phyloP scores from a whole-genome alignment of 805 yeast genomes.

The Lipomyces yamanashiensis region DNA sequence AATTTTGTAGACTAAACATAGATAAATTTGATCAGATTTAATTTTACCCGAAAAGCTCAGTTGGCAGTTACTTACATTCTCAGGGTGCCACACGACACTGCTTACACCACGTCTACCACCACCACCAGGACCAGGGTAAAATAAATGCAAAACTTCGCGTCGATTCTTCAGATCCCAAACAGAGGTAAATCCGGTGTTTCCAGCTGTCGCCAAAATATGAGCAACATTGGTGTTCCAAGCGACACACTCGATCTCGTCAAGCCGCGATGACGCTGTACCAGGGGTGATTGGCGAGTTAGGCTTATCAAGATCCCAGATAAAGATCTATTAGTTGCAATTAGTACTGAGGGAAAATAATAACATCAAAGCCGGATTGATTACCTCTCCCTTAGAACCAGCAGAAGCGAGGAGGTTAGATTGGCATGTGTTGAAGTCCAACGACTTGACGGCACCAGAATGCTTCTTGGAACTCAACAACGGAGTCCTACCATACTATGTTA shows the following conservation, averaged over 20 bases:
- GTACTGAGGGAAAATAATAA: not conserved
- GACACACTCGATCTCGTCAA: conserved; percentile 77
- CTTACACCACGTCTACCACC: conserved; percentile 70
- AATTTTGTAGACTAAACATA: conserved; percentile 70
- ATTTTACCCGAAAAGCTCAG: no score
- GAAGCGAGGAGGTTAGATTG: conserved; percentile 76
- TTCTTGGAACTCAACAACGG: conserved; percentile 15
- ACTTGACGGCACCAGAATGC: conserved; percentile 72
- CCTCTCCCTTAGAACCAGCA: conserved; percentile 85
- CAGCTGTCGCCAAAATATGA: conserved; percentile 89
- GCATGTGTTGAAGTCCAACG: conserved; percentile 76
- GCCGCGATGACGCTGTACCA: conserved; percentile 78
- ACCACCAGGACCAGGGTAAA: conserved; percentile 55
- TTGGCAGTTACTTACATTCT: conserved; percentile 23
- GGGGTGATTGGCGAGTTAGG: conserved; percentile 60
- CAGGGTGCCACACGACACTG: conserved; percentile 93
- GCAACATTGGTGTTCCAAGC: conserved; percentile 86
- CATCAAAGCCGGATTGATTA: not conserved
- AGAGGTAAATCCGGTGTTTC: conserved; percentile 82
- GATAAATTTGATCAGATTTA: no score
- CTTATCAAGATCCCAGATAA: conserved; percentile 83
- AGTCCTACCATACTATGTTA: not conserved
- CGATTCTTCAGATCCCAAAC: conserved; percentile 92
- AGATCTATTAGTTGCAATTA: conserved; percentile 49
- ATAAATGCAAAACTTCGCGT: conserved; percentile 85